Conservation (phyloP, 2,329 filamentous ascomycete species). For the Beauveria sp. region DNA sequence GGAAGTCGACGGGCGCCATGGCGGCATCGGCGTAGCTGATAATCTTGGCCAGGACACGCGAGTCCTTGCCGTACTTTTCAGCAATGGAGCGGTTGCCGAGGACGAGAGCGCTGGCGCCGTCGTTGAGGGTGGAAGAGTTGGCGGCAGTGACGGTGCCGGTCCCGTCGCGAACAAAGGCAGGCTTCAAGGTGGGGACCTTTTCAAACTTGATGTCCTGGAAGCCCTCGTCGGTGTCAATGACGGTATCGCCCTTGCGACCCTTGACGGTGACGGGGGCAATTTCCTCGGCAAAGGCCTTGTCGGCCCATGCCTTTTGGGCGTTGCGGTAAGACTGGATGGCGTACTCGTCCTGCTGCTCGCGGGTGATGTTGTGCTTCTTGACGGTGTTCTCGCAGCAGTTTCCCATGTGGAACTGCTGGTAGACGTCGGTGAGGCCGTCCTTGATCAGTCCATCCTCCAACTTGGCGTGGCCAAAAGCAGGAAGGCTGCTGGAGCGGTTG, state of each 20-base stretch:
- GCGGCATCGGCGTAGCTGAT: constrained; percentile 83
- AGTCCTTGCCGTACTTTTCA: constrained; percentile 67
- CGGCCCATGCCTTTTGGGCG: constrained; percentile 82
- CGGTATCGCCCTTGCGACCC: constrained; percentile 70
- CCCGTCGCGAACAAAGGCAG: constrained; percentile 80
- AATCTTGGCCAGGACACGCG: constrained; percentile 79
- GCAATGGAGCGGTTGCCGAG: constrained; percentile 75
- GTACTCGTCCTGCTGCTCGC: constrained; percentile 86
- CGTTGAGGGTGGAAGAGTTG: constrained; percentile 89
- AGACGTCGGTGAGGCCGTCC: constrained; percentile 93
- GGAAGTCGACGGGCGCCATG: constrained; percentile 87
- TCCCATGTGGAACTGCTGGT: constrained; percentile 96
- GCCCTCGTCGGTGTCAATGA: constrained; percentile 80
- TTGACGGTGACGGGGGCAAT: constrained; percentile 82
- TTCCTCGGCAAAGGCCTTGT: constrained; percentile 78
- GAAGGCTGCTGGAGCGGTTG: constrained; percentile 70
- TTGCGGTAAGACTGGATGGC: constrained; percentile 84
- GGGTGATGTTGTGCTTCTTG: constrained; percentile 72
- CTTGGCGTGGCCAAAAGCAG: constrained; percentile 79
- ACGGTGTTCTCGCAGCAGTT: constrained; percentile 93
- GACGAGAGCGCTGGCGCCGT: constrained; percentile 86
- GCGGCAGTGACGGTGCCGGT: constrained; percentile 89
- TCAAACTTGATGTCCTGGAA: constrained; percentile 81
- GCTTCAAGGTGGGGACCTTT: constrained; percentile 79
- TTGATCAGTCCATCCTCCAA: constrained; percentile 89